Percentiles rank a stretch among this genome's conserved stretches.
Conservation (phyloP, 257 asterid species). For the Solanum peruvianum region DNA sequence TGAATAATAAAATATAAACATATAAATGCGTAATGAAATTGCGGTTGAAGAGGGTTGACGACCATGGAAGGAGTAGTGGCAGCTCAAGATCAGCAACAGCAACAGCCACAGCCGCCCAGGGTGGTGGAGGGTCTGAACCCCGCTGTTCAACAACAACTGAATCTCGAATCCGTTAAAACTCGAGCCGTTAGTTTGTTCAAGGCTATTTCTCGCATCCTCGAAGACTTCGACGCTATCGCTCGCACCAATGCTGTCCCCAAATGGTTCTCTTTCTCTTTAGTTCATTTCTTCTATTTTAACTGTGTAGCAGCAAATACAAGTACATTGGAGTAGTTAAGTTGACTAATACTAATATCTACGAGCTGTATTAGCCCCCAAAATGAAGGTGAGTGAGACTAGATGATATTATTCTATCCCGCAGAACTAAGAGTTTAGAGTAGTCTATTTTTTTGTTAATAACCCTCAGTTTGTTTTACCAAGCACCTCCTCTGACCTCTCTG, state of each 20-base stretch:
- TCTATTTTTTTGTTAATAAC: neutral
- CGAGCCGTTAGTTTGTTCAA: constrained; percentile 86
- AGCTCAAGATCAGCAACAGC: constrained; percentile 17
- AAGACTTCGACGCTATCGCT: constrained; percentile 63
- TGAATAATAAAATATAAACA: too few species aligned
- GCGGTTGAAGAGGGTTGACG: constrained; percentile 10
- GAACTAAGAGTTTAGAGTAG: neutral
- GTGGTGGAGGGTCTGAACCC: constrained; percentile 77
- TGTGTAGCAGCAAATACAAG: neutral
- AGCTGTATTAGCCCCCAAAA: neutral
- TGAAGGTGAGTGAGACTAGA: neutral
- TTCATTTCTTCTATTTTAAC: neutral
- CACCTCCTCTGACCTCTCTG: neutral
- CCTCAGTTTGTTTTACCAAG: neutral
- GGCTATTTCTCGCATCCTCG: constrained; percentile 91
- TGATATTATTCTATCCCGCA: neutral
- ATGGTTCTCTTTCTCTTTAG: constrained; percentile 32
- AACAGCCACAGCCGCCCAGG: constrained; percentile 29
- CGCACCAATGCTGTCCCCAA: constrained; percentile 68
- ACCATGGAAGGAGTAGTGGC: constrained; percentile 43
- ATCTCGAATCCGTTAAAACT: constrained; percentile 88
- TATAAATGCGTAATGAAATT: neutral
- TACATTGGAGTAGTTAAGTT: neutral
- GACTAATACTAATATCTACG: neutral
- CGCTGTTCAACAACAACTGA: constrained; percentile 85